Base-by-base conservation (phyloP, 371 early-diverging fungal genomes). In the Lichtheimia ornata region DNA sequence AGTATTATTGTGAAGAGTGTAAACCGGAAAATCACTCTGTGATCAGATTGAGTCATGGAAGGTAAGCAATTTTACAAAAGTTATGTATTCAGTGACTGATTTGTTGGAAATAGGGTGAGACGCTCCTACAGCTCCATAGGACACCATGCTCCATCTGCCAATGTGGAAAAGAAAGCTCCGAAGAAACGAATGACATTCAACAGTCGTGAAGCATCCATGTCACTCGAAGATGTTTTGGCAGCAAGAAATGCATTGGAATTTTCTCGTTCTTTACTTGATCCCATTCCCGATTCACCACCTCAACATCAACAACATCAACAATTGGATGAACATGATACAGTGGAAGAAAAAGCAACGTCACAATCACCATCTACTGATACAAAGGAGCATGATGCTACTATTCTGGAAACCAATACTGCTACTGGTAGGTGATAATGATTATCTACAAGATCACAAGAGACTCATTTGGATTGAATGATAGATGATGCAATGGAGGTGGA, bases 1-100 rank as follows among this genome's bases (percentile, higher is more conserved):
- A 90, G 59, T 95, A 95, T 71, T 94, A 87, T 65, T 95, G 95
- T 70, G 95, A 95, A 57, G 79, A 85, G 28, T 94, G 95, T 72
- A 78, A 79, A 20, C 92, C 92, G n/a, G 80, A 83, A 52, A 83
- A 89, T 61, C 93, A 93, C 62, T 83, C 43, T 89, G 92, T 74
- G 85, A 84, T 58, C 77, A 85, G 61, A 82, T 82, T 71, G 87
- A 41, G 41, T 17, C 65, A 64, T 50, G 59, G 59, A 59, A 64
- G 54, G 90, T 89, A 81, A 69, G 74, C 68, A 14, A 22, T 40
- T 9, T 18, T 24, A 27, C 18, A 20, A 49, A n/a, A 63, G 7
- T 40, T 27, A 15, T 51, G 11, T 14, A 42, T 18, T 27, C 41
- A 24, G 35, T 15, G 14, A 28, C 43, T 55, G 42, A 28, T 20